Evolutionary conservation across 148 eudicot genomes (phyloP).

Genomic region (Rhododendron ovatum): DNA sequence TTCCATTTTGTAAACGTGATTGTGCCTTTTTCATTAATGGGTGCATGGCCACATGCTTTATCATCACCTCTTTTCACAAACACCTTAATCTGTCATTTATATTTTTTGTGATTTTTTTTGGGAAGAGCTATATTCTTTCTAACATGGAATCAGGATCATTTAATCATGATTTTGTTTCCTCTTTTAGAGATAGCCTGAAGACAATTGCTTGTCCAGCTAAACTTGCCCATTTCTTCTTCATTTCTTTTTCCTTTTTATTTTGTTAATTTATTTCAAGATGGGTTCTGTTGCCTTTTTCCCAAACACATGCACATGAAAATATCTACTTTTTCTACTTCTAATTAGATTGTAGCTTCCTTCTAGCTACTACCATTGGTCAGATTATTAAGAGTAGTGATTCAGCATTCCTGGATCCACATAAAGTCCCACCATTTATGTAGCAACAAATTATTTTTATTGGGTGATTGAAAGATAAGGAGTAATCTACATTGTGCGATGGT

Average conservation of each 20-base stretch:
- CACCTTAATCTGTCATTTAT: not conserved
- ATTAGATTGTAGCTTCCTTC: no score
- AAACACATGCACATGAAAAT: not conserved
- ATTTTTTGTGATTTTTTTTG: not conserved
- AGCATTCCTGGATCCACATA: no score
- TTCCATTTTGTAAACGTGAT: not conserved
- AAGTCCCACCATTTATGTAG: not conserved
- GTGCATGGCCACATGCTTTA: not conserved
- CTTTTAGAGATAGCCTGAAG: not conserved
- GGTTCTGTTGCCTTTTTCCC: not conserved
- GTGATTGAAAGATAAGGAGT: no score
- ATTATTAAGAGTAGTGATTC: no score
- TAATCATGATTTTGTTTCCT: not conserved
- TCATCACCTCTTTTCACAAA: not conserved
- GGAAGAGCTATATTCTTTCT: not conserved
- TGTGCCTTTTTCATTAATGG: not conserved
- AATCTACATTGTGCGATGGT: no score
- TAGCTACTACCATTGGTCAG: not conserved
- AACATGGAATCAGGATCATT: not conserved
- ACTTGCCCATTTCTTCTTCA: not conserved
- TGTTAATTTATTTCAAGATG: not conserved
- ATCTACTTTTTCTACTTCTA: not conserved
- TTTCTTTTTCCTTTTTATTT: not conserved
- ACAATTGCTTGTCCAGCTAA: not conserved
- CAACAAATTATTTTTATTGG: no score